These are phyloP conservation scores for Xanthoparmelia taractica DNA, from an alignment of 495 filamentous ascomycete species.

Conservation along the genomic window DNA sequence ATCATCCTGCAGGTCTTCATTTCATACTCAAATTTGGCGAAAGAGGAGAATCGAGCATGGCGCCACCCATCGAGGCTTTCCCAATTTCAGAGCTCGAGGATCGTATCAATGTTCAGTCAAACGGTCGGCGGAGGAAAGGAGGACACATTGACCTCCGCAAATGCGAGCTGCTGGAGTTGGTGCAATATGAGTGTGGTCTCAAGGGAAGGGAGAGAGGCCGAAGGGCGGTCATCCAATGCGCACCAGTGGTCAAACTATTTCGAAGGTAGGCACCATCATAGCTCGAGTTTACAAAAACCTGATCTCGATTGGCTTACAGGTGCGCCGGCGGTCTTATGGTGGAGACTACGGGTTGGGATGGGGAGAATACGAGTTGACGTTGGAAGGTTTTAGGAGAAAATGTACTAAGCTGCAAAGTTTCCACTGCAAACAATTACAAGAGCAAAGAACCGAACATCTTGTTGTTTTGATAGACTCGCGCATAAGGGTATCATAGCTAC, in stretches of 20 bases:
- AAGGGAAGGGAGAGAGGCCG: conserved; percentile 41
- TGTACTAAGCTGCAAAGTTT: background rate
- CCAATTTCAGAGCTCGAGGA: conserved; percentile 44
- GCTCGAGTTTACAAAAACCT: conserved; percentile 1
- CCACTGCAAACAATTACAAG: background rate
- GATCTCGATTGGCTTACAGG: conserved; percentile 37
- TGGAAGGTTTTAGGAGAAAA: background rate
- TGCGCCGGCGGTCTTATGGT: conserved; percentile 69
- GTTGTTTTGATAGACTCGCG: background rate
- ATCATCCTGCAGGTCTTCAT: background rate
- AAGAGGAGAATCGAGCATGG: conserved; percentile 38
- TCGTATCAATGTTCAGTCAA: conserved; percentile 40
- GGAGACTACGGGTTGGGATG: conserved; percentile 77
- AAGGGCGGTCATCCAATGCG: conserved; percentile 56
- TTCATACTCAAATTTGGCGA: background rate
- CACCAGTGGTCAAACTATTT: conserved; percentile 70
- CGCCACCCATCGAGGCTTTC: conserved; percentile 52
- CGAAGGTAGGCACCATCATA: conserved; percentile 51
- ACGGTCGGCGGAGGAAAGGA: conserved; percentile 45
- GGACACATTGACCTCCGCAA: conserved; percentile 51
- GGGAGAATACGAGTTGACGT: background rate
- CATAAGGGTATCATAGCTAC: conserved; percentile 23
- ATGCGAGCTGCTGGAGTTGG: conserved; percentile 67
- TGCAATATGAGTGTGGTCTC: conserved; percentile 75
- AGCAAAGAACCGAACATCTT: background rate